phyloP scores from a whole-genome alignment of 176 grass and related monocot genomes.

The Dendrocalamus sinicus region DNA sequence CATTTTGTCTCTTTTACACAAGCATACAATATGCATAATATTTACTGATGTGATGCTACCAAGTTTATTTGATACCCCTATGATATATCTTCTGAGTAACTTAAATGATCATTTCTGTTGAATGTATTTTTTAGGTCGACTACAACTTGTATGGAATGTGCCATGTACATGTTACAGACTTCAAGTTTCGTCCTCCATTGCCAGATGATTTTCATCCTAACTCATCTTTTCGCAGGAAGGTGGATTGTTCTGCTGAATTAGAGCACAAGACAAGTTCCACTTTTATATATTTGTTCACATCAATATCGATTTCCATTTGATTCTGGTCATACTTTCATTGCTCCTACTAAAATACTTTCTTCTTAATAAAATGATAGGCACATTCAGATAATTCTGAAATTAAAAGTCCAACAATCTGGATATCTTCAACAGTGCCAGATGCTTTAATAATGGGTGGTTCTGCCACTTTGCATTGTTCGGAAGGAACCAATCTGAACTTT shows the following conservation, averaged over 20 bases:
- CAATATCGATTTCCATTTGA: conserved; percentile 30
- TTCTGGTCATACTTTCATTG: conserved; percentile 25
- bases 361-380: conserved; percentile 56
- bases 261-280: conserved; percentile 41
- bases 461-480: conserved; percentile 29
- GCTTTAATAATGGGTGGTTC: conserved; percentile 63
- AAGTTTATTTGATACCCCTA: conserved; percentile 21
- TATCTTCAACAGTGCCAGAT: conserved; percentile 70
- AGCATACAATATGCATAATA: conserved; percentile 13
- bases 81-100: conserved; percentile 1
- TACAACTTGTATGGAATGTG: conserved; percentile 99
- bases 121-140: conserved; percentile 72
- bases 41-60: background rate
- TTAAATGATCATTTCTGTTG: conserved; percentile 37
- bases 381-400: conserved; percentile 54
- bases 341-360: conserved; percentile 27
- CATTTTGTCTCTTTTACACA: conserved; percentile 31
- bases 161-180: conserved; percentile 85
- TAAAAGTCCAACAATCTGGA: conserved; percentile 65
- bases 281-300: conserved; percentile 2
- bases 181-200: conserved; percentile 83
- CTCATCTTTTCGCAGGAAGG: conserved; percentile 46
- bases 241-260: conserved; percentile 43
- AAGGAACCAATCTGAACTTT: conserved; percentile 41
- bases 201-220: conserved; percentile 70